A percentile compares a stretch with the other conserved stretches of the same genome.
Evolutionary conservation across 495 filamentous ascomycete genomes (phyloP).

Genomic region (Schizothecium vesticola): DNA sequence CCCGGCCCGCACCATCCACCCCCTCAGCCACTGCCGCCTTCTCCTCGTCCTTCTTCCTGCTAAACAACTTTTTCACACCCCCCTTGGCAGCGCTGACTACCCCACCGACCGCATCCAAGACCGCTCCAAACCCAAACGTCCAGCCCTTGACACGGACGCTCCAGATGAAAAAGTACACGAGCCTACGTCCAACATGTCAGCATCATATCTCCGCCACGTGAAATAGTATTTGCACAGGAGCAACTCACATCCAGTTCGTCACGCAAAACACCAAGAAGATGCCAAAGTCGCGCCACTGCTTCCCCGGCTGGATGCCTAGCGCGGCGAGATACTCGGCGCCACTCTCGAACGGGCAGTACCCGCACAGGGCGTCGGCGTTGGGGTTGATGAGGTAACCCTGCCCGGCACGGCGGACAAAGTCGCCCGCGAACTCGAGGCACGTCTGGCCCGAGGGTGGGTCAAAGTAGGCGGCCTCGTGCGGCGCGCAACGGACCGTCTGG

Average conservation of each 20-base stretch:
- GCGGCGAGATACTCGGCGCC: constrained; percentile 63
- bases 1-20: background rate
- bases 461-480: constrained; percentile 61
- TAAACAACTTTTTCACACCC: constrained; percentile 4
- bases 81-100: constrained; percentile 13
- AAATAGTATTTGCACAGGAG: background rate
- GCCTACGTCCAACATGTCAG: constrained; percentile 16
- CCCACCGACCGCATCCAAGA: constrained; percentile 9
- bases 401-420: constrained; percentile 42
- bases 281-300: constrained; percentile 71
- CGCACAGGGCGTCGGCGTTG: constrained; percentile 52
- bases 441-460: constrained; percentile 57
- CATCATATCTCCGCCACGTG: background rate
- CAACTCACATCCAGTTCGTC: constrained; percentile 58
- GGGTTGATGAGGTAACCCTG: constrained; percentile 57
- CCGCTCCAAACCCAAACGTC: constrained; percentile 60
- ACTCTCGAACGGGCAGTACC: constrained; percentile 65
- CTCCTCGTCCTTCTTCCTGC: background rate
- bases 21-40: background rate
- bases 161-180: constrained; percentile 85
- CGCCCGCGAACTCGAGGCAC: constrained; percentile 56
- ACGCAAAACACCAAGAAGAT: constrained; percentile 74
- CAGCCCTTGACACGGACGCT: constrained; percentile 66
- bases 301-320: constrained; percentile 56
- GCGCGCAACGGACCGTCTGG: constrained; percentile 52